Evolutionary conservation across 805 yeast genomes (phyloP).

Genomic region (Ogataea dorogensis): DNA sequence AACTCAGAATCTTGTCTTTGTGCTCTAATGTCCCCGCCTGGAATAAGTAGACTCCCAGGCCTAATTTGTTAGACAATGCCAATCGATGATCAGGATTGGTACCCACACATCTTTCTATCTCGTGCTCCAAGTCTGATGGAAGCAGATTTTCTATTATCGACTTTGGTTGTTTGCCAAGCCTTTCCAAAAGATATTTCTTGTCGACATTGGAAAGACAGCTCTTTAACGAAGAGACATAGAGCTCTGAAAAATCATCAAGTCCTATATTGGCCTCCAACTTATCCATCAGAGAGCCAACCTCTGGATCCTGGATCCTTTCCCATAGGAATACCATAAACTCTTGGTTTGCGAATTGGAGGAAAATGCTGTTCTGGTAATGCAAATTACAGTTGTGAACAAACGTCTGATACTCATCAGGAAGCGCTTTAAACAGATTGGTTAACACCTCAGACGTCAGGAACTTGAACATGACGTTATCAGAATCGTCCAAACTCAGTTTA

Average conservation of each 20-base stretch:
- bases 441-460: conserved; percentile 38
- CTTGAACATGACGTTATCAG: conserved; percentile 24
- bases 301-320: conserved; percentile 1
- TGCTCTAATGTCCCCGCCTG: not conserved
- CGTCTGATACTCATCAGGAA: conserved; percentile 13
- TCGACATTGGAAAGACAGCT: conserved; percentile 4
- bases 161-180: conserved; percentile 7
- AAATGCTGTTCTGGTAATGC: conserved; percentile 23
- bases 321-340: conserved; percentile 22
- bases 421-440: conserved; percentile 34
- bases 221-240: conserved; percentile 17
- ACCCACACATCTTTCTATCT: conserved; percentile 4
- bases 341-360: conserved; percentile 18
- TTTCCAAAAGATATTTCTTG: conserved; percentile 1
- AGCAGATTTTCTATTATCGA: conserved; percentile 2
- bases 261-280: conserved; percentile 23
- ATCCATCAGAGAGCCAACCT: conserved; percentile 13
- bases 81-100: conserved; percentile 16
- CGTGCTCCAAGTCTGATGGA: conserved; percentile 8
- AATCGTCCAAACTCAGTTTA: conserved; percentile 10
- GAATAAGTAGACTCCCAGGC: conserved; percentile 17
- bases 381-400: conserved; percentile 25
- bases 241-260: conserved; percentile 12
- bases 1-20: not conserved
- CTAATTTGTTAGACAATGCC: conserved; percentile 26